Evolutionary conservation across 1,139 yeast species (phyloP).

Genomic region (Geotrichum candidum): DNA sequence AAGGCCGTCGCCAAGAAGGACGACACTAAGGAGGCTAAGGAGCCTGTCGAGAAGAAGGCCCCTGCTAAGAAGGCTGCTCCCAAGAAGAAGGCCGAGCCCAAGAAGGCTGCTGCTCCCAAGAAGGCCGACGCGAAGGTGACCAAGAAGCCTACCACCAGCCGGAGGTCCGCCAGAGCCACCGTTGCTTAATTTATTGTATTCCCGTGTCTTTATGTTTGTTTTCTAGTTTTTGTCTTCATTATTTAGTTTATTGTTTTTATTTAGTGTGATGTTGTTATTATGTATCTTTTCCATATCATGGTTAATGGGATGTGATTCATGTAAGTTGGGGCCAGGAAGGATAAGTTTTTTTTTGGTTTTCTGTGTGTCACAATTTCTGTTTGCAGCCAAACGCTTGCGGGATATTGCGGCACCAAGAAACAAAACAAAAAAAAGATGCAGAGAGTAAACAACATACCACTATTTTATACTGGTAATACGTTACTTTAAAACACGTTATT

Average conservation of each 20-base stretch:
- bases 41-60: constrained; percentile 29
- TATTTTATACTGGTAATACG: too few species aligned
- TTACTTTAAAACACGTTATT: too few species aligned
- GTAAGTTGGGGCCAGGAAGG: background rate
- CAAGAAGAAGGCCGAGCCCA: constrained; percentile 23
- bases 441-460: too few species aligned
- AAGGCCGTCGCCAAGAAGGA: constrained; percentile 38
- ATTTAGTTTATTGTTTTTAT: background rate
- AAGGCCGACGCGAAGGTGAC: constrained; percentile 26
- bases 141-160: constrained; percentile 24
- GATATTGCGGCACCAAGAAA: background rate
- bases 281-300: background rate
- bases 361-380: background rate
- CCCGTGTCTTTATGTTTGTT: background rate
- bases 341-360: background rate
- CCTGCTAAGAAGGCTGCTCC: constrained; percentile 30
- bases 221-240: background rate
- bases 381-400: background rate
- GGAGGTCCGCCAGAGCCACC: background rate
- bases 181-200: background rate
- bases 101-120: constrained; percentile 30
- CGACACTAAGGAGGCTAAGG: constrained; percentile 28
- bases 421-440: too few species aligned
- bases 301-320: background rate
- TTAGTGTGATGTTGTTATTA: background rate